Conservation (phyloP, 176 grass and related monocot genomes). For the Eragrostis curvula region DNA sequence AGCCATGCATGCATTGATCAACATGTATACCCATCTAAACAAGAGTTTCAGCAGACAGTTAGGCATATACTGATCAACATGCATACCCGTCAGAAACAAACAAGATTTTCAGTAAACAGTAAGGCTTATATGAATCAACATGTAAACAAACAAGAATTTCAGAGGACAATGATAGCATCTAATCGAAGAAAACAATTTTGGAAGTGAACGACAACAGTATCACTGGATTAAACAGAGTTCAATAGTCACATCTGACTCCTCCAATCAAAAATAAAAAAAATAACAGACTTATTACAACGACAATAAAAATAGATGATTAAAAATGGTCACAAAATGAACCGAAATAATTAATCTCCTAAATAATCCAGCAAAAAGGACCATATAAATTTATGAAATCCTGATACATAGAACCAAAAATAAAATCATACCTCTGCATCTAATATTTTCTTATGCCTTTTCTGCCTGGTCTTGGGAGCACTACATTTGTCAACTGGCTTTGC, state of each 20-base stretch:
- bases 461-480: constrained; percentile 27
- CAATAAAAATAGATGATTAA: constrained; percentile 20
- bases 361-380: neutral
- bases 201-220: constrained; percentile 3
- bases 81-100: neutral
- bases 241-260: neutral
- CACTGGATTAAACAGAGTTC: constrained; percentile 9
- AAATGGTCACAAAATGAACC: neutral
- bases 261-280: neutral
- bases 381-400: constrained; percentile 5
- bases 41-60: too few relatives aligned
- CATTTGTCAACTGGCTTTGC: constrained; percentile 34
- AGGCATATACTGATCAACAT: too few relatives aligned
- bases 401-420: constrained; percentile 12
- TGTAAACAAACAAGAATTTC: too few relatives aligned
- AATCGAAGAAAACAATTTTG: too few relatives aligned
- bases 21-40: constrained; percentile 7
- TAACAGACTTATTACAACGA: neutral
- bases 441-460: constrained; percentile 45
- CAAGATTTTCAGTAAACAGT: neutral
- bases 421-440: constrained; percentile 42
- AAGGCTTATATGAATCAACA: too few relatives aligned
- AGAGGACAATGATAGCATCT: too few relatives aligned
- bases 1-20: constrained; percentile 3
- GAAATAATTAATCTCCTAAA: constrained; percentile 8